Percentiles rank a stretch among this genome's conserved stretches.
These are phyloP conservation scores for Actinomortierella ambigua DNA, from an alignment of 371 early-diverging fungal species.

Conservation along the genomic window DNA sequence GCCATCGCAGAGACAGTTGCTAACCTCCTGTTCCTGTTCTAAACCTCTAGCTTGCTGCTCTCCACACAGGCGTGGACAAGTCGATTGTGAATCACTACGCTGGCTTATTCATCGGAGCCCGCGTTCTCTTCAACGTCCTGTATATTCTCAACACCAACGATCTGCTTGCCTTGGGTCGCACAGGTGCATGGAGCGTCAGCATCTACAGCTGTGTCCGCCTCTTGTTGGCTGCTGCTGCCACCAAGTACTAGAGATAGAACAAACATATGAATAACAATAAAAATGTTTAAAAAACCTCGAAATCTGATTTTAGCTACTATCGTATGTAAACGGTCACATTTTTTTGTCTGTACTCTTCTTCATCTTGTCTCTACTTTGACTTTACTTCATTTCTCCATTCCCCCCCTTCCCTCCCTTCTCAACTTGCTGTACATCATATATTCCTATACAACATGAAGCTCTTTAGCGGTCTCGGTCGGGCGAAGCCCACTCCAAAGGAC, in stretches of 20 bases:
- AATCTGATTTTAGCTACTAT: too few relatives aligned
- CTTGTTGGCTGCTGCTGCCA: slow-evolving; percentile 42
- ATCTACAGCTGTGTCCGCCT: slow-evolving; percentile 30
- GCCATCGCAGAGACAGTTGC: too few relatives aligned
- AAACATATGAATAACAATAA: not conserved
- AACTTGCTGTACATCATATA: not conserved
- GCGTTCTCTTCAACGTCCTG: slow-evolving; percentile 22
- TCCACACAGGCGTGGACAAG: slow-evolving; percentile 44
- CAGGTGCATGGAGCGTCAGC: slow-evolving; percentile 26
- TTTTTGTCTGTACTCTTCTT: too few relatives aligned
- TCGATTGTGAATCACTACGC: slow-evolving; percentile 28
- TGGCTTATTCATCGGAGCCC: slow-evolving; percentile 20
- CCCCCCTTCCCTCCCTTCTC: not conserved
- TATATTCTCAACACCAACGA: slow-evolving; percentile 40
- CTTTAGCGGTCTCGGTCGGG: slow-evolving; percentile 81
- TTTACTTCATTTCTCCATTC: not conserved
- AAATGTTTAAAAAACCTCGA: not conserved
- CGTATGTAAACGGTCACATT: too few relatives aligned
- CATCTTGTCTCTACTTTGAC: too few relatives aligned
- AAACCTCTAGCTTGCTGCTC: slow-evolving; percentile 39
- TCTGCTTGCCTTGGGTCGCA: slow-evolving; percentile 20
- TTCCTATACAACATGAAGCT: slow-evolving; percentile 67
- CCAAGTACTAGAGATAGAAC: slow-evolving; percentile 16
- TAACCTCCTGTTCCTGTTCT: too few relatives aligned
- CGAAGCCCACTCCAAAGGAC: slow-evolving; percentile 90